Percentiles rank a stretch among this genome's conserved stretches.
Conservation (phyloP, 2,329 filamentous ascomycete genomes). For the Myriosclerotinia duriaeana region DNA sequence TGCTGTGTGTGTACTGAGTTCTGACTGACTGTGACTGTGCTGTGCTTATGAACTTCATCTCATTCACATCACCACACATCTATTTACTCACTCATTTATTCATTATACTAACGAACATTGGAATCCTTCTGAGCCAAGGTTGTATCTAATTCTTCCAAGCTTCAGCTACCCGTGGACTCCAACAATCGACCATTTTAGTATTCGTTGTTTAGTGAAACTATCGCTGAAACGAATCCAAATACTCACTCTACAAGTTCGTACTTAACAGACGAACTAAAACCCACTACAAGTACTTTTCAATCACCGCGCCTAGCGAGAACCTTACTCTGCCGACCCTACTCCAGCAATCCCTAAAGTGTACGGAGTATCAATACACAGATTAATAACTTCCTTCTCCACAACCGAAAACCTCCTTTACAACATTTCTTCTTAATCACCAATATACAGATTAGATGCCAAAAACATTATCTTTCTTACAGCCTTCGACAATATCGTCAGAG, state of each 20-base stretch:
- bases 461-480: slow-evolving; percentile 31
- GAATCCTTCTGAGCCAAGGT: too few species aligned
- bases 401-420: slow-evolving; percentile 12
- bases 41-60: too few species aligned
- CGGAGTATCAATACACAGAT: background rate
- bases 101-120: too few species aligned
- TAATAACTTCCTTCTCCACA: slow-evolving; percentile 8
- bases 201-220: too few species aligned
- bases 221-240: background rate
- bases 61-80: too few species aligned
- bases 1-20: too few species aligned
- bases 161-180: too few species aligned
- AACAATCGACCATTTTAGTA: too few species aligned
- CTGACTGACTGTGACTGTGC: too few species aligned
- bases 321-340: slow-evolving; percentile 11
- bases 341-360: background rate
- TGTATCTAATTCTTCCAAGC: too few species aligned
- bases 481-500: slow-evolving; percentile 33
- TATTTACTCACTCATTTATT: too few species aligned
- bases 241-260: background rate
- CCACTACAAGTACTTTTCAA: background rate
- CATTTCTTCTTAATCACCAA: slow-evolving; percentile 29
- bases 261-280: slow-evolving; percentile 1
- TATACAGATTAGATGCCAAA: slow-evolving; percentile 37
- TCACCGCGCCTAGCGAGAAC: slow-evolving; percentile 23